Conservation (phyloP, 306 rosid species). For the Glycine latifolia region DNA sequence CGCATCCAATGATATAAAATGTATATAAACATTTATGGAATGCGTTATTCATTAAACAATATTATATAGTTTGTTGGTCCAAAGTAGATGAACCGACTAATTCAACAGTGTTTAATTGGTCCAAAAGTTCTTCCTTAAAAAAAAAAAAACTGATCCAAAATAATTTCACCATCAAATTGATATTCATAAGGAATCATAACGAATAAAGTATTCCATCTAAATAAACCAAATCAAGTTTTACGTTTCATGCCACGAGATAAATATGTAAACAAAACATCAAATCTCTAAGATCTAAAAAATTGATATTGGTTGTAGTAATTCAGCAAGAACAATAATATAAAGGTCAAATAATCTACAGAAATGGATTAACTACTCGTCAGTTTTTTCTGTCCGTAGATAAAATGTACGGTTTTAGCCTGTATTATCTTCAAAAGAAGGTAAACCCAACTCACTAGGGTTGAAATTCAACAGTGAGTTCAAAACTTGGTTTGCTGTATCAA, state of each 20-base stretch:
- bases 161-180: neutral
- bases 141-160: neutral
- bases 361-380: constrained; percentile 24
- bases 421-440: constrained; percentile 80
- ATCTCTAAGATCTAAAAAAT: neutral
- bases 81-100: neutral
- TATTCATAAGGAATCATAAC: neutral
- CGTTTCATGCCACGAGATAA: constrained; percentile 30
- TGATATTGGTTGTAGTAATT: constrained; percentile 3
- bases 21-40: neutral
- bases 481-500: constrained; percentile 75
- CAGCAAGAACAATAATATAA: constrained; percentile 13
- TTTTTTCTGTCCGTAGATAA: constrained; percentile 31
- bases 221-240: neutral
- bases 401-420: constrained; percentile 46
- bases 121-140: too few species aligned
- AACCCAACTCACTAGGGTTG: constrained; percentile 81
- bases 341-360: constrained; percentile 13
- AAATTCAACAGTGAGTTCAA: constrained; percentile 80
- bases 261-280: neutral
- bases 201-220: neutral
- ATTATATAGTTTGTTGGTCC: neutral
- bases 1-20: neutral
- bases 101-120: neutral
- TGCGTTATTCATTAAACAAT: neutral